phyloP scores from a whole-genome alignment of 768 basidiomycete species.

The Tephrocybe rancida region DNA sequence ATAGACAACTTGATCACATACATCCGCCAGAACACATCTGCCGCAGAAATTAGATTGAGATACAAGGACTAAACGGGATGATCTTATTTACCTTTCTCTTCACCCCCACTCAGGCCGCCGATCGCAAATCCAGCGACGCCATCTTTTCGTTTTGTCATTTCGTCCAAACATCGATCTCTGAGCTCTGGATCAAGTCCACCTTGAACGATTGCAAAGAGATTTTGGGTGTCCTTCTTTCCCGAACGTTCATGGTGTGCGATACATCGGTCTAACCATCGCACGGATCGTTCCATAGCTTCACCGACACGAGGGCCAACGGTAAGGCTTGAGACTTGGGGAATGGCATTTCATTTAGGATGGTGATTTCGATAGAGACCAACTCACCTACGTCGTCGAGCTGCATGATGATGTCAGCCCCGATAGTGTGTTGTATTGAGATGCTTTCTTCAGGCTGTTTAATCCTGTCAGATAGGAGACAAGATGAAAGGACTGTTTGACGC shows the following conservation, averaged over 20 bases:
- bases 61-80: neutral
- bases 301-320: conserved; percentile 79
- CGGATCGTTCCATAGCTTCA: conserved; percentile 87
- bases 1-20: conserved; percentile 34
- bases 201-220: conserved; percentile 91
- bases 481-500: conserved; percentile 22
- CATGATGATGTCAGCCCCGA: conserved; percentile 95
- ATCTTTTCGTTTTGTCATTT: conserved; percentile 78
- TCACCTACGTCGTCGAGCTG: conserved; percentile 89
- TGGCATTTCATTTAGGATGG: neutral
- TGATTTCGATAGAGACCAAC: conserved; percentile 23
- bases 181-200: conserved; percentile 77
- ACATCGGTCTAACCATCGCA: conserved; percentile 91
- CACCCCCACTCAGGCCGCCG: conserved; percentile 88
- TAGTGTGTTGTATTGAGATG: conserved; percentile 87
- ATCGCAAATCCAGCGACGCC: conserved; percentile 90
- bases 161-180: conserved; percentile 75
- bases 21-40: conserved; percentile 88
- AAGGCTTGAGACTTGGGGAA: conserved; percentile 67
- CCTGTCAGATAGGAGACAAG: conserved; percentile 7
- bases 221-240: conserved; percentile 68
- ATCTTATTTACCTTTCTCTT: conserved; percentile 73
- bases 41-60: neutral
- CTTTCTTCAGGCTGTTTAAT: conserved; percentile 82
- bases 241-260: conserved; percentile 73